Evolutionary conservation across 148 eudicot species (phyloP).

Genomic region (Persicaria tinctoria): DNA sequence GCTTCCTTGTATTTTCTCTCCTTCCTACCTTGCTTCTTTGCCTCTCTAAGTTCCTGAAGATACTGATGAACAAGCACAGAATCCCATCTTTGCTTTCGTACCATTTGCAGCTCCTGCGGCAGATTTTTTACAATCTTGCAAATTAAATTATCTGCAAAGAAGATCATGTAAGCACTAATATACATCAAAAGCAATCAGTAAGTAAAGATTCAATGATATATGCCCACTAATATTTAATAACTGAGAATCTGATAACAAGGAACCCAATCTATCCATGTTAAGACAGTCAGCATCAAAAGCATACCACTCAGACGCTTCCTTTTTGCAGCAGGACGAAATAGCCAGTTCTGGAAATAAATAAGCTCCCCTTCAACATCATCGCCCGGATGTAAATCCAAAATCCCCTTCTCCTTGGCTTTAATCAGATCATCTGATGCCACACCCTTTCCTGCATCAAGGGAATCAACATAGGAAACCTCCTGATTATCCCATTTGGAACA

Average conservation of each 20-base stretch:
- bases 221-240: not conserved
- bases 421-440: conserved; percentile 31
- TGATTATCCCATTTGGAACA: conserved; percentile 22
- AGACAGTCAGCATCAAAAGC: conserved; percentile 11
- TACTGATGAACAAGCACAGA: conserved; percentile 72
- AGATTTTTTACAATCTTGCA: conserved; percentile 56
- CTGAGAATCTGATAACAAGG: not conserved
- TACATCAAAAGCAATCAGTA: not conserved
- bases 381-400: conserved; percentile 48
- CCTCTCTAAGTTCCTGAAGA: conserved; percentile 74
- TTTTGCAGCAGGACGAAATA: conserved; percentile 48
- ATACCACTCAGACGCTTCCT: conserved; percentile 59
- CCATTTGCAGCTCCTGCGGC: conserved; percentile 56
- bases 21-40: conserved; percentile 85
- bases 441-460: conserved; percentile 22
- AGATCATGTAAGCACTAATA: not conserved
- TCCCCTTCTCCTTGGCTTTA: conserved; percentile 34
- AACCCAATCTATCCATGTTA: not conserved
- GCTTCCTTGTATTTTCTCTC: conserved; percentile 95
- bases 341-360: conserved; percentile 56
- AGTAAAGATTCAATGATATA: not conserved
- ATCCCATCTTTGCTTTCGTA: conserved; percentile 75
- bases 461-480: conserved; percentile 21
- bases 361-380: conserved; percentile 91
- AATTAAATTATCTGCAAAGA: conserved; percentile 63